Base-by-base conservation (phyloP, 169 alveolate genomes). In the Plasmodium ovale region DNA sequence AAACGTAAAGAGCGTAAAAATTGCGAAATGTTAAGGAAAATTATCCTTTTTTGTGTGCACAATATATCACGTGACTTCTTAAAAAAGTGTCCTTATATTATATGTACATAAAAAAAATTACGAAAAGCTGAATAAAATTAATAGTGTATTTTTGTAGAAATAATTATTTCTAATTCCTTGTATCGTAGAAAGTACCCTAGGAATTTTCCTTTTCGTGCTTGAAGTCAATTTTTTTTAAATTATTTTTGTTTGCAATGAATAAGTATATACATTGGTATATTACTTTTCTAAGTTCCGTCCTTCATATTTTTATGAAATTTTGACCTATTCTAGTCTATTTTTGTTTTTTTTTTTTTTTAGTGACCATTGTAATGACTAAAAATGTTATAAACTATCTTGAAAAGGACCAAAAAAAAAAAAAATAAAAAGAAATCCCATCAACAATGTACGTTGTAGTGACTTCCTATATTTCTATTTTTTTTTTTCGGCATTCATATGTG, bases 121-220 rank as follows among this genome's bases (percentile, higher is more conserved):
- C 5, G 0, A 1, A 4, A 53, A 1, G 23, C 14, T 16, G 19
- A 53, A 14, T 1, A 9, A 16, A 16, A 53, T 16, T 5, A 14
- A 53, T 53, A 16, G 19, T 53, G 19, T 1, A 16, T 53, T 53
- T 53, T 53, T 53, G 5, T 53, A 53, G 64, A 51, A 9, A 51
- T 53, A 53, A 53, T 53, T 53, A 53, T 53, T 53, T 53, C 64
- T 53, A 53, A 53, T 53, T 9, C 27, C 5, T 53, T 53, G 64
- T 53, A 53, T 53, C 64, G 27, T 53, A 53, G 64, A 16, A 3
- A 0, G 64, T 16, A 3, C 27, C 14, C 5, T 9, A 14, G 5
- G 51, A 9, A 39, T 6, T 6, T 6, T 39, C 9, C 9, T 6
- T 6, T 39, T 39, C 9, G 5, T 5, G 9, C 51, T 39, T 39